These are phyloP conservation scores for Tuber microsphaerosporum DNA, from an alignment of 495 filamentous ascomycete species.

Conservation along the genomic window DNA sequence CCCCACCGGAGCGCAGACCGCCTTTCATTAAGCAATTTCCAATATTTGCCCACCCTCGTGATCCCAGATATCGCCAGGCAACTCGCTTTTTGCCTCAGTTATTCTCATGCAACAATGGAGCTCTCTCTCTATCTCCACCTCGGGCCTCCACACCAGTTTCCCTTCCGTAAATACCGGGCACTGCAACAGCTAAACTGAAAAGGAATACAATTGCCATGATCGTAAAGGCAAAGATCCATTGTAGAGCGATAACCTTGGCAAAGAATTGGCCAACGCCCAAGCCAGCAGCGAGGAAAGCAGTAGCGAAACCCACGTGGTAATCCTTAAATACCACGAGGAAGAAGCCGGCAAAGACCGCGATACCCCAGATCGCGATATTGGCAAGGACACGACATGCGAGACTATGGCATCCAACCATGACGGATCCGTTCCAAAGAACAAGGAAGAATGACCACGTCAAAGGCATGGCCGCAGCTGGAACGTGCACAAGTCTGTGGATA, in stretches of 20 bases:
- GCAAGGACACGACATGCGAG: conserved; percentile 66
- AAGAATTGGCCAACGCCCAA: conserved; percentile 70
- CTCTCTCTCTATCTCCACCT: conserved; percentile 45
- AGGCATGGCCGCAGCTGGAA: conserved; percentile 65
- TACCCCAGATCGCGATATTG: conserved; percentile 78
- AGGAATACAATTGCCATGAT: conserved; percentile 71
- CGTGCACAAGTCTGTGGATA: conserved; percentile 53
- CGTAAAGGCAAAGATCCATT: conserved; percentile 85
- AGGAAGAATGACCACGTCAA: conserved; percentile 77
- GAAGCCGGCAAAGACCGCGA: conserved; percentile 63
- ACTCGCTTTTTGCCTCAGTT: not conserved
- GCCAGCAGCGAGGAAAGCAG: conserved; percentile 64
- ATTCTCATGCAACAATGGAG: conserved; percentile 45
- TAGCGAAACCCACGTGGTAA: conserved; percentile 71
- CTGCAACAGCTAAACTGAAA: conserved; percentile 55
- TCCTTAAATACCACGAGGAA: conserved; percentile 67
- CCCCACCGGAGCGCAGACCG: not conserved
- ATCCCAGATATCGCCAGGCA: not conserved
- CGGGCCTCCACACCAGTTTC: conserved; percentile 45
- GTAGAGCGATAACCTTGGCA: conserved; percentile 62
- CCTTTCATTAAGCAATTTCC: not conserved
- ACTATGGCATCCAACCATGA: conserved; percentile 56
- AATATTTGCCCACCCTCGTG: not conserved
- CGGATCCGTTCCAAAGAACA: conserved; percentile 80
- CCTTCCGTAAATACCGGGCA: conserved; percentile 57